These are phyloP conservation scores for Leucosporidium scottii DNA, from an alignment of 768 basidiomycete species.

Conservation along the genomic window DNA sequence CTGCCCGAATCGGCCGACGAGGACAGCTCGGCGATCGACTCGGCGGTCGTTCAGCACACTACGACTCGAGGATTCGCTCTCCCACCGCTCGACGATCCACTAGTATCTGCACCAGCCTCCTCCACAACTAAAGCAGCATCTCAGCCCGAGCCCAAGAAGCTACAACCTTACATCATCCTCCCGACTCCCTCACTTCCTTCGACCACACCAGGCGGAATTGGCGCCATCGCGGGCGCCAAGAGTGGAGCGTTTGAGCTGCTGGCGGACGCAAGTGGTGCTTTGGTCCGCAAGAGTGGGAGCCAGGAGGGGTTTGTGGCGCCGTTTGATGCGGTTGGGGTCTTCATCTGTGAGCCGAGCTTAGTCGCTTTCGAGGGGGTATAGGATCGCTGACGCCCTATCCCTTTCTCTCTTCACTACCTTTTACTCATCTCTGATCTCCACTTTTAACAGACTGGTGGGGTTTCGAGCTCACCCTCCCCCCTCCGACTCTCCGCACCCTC, in stretches of 20 bases:
- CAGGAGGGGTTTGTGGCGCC: conserved; percentile 15
- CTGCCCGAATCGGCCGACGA: too few relatives aligned
- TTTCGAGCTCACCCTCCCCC: conserved; percentile 66
- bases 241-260: conserved; percentile 21
- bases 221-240: background rate
- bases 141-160: too few relatives aligned
- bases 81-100: too few relatives aligned
- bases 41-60: too few relatives aligned
- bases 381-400: background rate
- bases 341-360: conserved; percentile 26
- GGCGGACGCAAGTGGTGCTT: conserved; percentile 9
- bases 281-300: conserved; percentile 1
- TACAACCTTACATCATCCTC: too few relatives aligned
- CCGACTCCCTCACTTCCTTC: background rate
- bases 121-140: too few relatives aligned
- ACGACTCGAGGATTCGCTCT: too few relatives aligned
- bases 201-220: background rate
- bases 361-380: too few relatives aligned
- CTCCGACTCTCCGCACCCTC: conserved; percentile 59
- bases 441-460: conserved; percentile 78
- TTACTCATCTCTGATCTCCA: background rate
- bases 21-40: too few relatives aligned
- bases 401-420: background rate
- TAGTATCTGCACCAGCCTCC: too few relatives aligned
- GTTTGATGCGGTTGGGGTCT: conserved; percentile 21